phyloP scores from a whole-genome alignment of 2,329 filamentous ascomycete species.

The Leptographium lundbergii region DNA sequence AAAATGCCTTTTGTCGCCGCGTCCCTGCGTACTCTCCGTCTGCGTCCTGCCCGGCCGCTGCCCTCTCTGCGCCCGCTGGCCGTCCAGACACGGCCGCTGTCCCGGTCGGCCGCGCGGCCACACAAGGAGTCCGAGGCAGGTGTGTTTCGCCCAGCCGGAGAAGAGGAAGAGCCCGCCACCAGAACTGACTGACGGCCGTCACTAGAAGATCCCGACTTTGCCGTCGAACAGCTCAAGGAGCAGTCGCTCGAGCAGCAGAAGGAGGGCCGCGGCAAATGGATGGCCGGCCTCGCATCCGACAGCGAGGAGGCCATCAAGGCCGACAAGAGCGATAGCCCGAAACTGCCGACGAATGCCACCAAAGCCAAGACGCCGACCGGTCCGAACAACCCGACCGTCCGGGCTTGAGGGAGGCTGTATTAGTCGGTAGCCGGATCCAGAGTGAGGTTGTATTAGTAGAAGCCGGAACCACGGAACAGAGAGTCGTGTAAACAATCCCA shows the following conservation, averaged over 20 bases:
- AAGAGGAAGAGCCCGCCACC: no score
- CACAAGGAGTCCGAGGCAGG: conserved; percentile 8
- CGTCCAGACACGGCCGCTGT: conserved; percentile 2
- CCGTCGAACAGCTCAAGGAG: conserved; percentile 46
- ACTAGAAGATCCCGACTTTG: conserved; percentile 18
- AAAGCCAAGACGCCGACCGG: not conserved
- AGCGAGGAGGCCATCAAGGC: conserved; percentile 68
- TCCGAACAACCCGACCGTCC: not conserved
- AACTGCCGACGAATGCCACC: not conserved
- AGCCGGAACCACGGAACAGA: not conserved
- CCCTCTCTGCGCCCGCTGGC: not conserved
- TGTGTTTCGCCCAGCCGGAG: not conserved
- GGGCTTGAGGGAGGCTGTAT: not conserved
- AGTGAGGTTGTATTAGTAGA: not conserved
- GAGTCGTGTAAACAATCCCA: not conserved
- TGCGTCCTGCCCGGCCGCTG: not conserved
- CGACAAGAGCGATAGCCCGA: conserved; percentile 34
- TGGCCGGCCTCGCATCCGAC: conserved; percentile 62
- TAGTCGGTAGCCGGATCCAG: no score
- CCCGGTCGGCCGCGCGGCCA: not conserved
- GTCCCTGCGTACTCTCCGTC: not conserved
- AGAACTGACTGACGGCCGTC: not conserved
- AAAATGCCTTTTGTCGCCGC: not conserved
- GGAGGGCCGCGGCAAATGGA: conserved; percentile 61
- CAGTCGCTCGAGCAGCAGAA: conserved; percentile 55